Evolutionary conservation across 495 filamentous ascomycete species (phyloP).

Genomic region (Annulohypoxylon bovei): DNA sequence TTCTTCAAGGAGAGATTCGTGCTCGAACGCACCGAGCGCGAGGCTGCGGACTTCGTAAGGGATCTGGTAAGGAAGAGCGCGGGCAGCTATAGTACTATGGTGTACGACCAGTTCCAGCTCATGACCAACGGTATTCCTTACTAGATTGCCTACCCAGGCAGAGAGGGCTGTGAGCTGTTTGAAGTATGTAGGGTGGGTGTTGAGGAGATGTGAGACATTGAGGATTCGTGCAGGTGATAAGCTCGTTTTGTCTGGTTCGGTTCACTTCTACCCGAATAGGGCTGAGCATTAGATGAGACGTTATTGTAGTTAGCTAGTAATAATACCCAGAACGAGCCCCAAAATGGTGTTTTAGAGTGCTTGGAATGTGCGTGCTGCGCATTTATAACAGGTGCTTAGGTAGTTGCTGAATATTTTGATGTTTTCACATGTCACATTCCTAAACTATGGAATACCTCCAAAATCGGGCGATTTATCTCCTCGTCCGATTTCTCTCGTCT

Average conservation of each 20-base stretch:
- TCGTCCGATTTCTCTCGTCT: too few relatives aligned
- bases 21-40: slow-evolving; percentile 89
- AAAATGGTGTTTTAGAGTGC: background rate
- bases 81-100: slow-evolving; percentile 84
- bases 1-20: slow-evolving; percentile 95
- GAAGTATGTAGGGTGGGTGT: background rate
- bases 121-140: slow-evolving; percentile 98
- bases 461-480: too few relatives aligned
- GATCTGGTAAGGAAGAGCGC: slow-evolving; percentile 89
- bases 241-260: background rate
- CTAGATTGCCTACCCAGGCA: slow-evolving; percentile 32
- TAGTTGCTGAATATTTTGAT: background rate
- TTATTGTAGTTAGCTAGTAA: background rate
- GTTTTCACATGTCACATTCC: too few relatives aligned
- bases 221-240: background rate
- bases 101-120: slow-evolving; percentile 97
- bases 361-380: background rate
- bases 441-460: too few relatives aligned
- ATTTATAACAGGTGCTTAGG: background rate
- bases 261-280: slow-evolving; percentile 6
- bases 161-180: too few relatives aligned
- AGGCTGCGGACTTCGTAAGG: slow-evolving; percentile 94
- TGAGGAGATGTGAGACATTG: background rate
- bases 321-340: slow-evolving; percentile 12
- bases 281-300: slow-evolving; percentile 2